Evolutionary conservation across 768 basidiomycete species (phyloP).

Genomic region (Russula brevipes): DNA sequence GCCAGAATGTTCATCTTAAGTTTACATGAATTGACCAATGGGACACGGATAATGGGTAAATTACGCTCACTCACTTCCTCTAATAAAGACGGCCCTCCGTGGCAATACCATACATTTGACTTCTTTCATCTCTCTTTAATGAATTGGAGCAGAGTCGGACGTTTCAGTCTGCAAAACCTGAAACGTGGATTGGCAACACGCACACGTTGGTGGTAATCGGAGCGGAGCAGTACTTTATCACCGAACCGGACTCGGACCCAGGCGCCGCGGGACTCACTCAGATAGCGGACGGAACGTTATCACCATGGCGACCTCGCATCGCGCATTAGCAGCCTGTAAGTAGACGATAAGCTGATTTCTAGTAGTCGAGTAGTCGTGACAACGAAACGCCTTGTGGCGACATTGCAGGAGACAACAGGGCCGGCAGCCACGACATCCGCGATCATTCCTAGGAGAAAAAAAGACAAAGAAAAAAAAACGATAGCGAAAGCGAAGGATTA

Average conservation of each 20-base stretch:
- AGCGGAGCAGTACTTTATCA: not conserved
- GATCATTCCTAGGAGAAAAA: no score
- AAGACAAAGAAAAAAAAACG: no score
- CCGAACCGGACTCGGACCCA: not conserved
- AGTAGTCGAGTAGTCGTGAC: no score
- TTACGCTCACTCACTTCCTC: not conserved
- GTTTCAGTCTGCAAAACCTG: slow-evolving; percentile 1
- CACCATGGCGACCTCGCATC: not conserved
- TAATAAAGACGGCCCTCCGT: not conserved
- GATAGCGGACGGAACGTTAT: not conserved
- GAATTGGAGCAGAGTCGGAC: not conserved
- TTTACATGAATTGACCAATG: not conserved
- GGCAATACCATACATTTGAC: not conserved
- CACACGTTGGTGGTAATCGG: no score
- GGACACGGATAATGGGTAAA: not conserved
- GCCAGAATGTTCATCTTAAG: not conserved
- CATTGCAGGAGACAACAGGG: not conserved
- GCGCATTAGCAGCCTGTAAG: not conserved
- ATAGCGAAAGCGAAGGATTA: no score
- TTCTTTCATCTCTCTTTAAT: not conserved
- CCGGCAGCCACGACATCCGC: no score
- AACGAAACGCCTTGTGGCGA: no score
- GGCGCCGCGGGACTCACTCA: not conserved
- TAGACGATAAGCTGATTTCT: no score
- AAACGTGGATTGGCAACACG: not conserved